A percentile compares a stretch with the other conserved stretches of the same genome.
phyloP scores from a whole-genome alignment of 371 early-diverging fungal species.

The Chytridiales sp. region DNA sequence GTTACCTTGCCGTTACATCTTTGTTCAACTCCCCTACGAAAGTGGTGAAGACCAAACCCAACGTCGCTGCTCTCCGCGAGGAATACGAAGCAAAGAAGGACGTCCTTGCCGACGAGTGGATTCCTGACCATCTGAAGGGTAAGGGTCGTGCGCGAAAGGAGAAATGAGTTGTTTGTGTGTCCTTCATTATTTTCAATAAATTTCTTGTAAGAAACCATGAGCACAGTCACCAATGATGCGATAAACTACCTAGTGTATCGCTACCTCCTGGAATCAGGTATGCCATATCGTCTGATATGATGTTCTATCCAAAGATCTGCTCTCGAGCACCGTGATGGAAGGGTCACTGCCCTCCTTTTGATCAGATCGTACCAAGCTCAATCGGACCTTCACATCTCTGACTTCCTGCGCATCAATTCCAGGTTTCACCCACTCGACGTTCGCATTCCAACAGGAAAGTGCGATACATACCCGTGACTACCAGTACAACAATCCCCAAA shows the following conservation, averaged over 20 bases:
- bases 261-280: slow-evolving; percentile 91
- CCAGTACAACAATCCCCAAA: slow-evolving; percentile 23
- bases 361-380: not conserved
- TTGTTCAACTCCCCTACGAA: slow-evolving; percentile 14
- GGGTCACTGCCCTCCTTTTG: not conserved
- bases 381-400: not conserved
- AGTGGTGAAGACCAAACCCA: slow-evolving; percentile 16
- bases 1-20: slow-evolving; percentile 7
- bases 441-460: slow-evolving; percentile 87
- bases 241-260: slow-evolving; percentile 91
- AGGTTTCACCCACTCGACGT: slow-evolving; percentile 91
- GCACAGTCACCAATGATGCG: slow-evolving; percentile 78
- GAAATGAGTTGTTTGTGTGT: no score
- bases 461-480: slow-evolving; percentile 70
- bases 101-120: slow-evolving; percentile 28
- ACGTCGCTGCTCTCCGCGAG: slow-evolving; percentile 19
- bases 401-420: slow-evolving; percentile 4
- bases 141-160: no score
- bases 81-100: slow-evolving; percentile 29
- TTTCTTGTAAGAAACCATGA: no score
- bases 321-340: not conserved
- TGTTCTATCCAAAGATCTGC: not conserved
- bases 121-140: slow-evolving; percentile 28
- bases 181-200: no score
- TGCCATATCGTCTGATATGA: not conserved